Evolutionary conservation across 768 basidiomycete species (phyloP), one percentile per base, ranked within the genome.

Genomic region (Collybia sp.): DNA sequence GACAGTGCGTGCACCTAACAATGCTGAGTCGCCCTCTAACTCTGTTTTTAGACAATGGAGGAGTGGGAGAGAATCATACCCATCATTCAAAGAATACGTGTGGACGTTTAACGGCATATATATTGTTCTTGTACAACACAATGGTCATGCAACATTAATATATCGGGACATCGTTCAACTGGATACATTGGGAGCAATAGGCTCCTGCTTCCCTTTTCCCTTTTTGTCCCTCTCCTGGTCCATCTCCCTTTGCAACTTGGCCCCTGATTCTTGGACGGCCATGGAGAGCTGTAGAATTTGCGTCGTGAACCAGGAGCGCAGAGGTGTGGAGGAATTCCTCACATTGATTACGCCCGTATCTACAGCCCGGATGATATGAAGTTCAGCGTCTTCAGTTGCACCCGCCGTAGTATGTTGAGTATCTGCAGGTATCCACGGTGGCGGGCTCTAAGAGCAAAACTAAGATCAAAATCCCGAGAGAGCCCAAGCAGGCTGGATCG

Each of bases 11-110:
- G 36, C 40, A 25, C 46, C 48, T 40, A 44, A 50, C 25, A 33
- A n/a, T 20, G 42, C 11, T 16, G n/a, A 34, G 33, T 33, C 40
- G 38, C 12, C 35, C 43, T 40, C 45, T 20, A 19, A 17, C 40
- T 32, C 42, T 42, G 42, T 44, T 35, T 43, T 15, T 53, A 92
- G 86, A 83, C 90, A 45, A 93, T 95, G 88, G 92, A 97, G 55
- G 93, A 97, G 64, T 97, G 93, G 93, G 93, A 97, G 45, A 76
- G 88, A 66, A 87, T 94, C 60, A 92, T 93, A 75, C 89, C 93
- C 55, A 72, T 93, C 55, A 84, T 95, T 59, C 90, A 94, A 65
- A 87, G 90, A 46, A 95, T 95, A 71, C 84, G 90, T 45, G 93
- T 95, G 68, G 92, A 93, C 66, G 82, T 91, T 61, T 91, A 79